phyloP scores from a whole-genome alignment of 306 rosid species.

The Casuarina equisetifolia region DNA sequence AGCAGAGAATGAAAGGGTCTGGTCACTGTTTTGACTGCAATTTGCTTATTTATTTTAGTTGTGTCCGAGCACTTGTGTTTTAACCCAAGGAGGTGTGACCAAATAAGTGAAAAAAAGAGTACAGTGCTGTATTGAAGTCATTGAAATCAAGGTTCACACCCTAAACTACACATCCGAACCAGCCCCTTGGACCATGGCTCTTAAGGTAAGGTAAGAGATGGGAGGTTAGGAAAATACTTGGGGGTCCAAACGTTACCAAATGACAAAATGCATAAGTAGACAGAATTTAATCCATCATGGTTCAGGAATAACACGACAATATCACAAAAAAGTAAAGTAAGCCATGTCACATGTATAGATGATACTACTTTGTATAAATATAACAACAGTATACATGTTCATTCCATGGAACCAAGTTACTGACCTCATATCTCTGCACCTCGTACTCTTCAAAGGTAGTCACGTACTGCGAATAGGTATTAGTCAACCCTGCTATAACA shows the following conservation, averaged over 20 bases:
- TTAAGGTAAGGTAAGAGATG: neutral
- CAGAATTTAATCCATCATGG: neutral
- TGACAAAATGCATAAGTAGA: neutral
- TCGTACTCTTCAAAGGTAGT: conserved; percentile 84
- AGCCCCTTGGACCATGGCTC: no score
- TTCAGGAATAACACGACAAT: neutral
- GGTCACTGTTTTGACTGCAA: neutral
- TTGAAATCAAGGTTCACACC: neutral
- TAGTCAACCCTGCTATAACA: conserved; percentile 83
- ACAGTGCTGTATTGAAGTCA: neutral
- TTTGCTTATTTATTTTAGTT: neutral
- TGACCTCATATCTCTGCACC: conserved; percentile 93
- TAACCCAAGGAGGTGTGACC: neutral
- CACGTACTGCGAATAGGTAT: conserved; percentile 81
- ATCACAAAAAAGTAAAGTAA: neutral
- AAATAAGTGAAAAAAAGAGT: neutral
- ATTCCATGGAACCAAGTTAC: conserved; percentile 26
- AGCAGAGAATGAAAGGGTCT: neutral
- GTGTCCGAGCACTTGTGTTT: neutral
- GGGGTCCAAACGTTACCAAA: neutral
- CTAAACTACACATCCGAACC: neutral
- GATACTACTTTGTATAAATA: neutral
- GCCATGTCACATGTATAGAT: neutral
- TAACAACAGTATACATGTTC: neutral
- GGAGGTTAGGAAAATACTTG: neutral